Evolutionary conservation across 768 basidiomycete genomes (phyloP).

Genomic region (Boletus sp.): DNA sequence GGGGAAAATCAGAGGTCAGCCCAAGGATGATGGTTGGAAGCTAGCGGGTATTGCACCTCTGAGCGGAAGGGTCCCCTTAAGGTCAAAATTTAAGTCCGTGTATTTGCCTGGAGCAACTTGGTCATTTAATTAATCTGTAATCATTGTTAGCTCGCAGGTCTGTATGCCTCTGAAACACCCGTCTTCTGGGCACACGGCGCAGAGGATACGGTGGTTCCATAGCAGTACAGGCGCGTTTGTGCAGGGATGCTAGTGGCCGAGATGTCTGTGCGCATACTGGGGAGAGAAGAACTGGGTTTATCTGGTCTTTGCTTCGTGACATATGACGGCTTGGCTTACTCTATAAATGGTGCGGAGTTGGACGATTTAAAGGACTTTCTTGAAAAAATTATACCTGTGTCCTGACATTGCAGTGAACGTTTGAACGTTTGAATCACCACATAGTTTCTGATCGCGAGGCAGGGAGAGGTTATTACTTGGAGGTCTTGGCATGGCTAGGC

Average conservation of each 20-base stretch:
- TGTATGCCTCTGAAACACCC: background rate
- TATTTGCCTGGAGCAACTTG: background rate
- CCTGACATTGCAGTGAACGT: background rate
- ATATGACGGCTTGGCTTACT: background rate
- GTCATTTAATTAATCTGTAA: background rate
- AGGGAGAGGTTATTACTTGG: background rate
- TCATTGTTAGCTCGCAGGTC: background rate
- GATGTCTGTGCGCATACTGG: background rate
- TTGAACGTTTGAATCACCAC: background rate
- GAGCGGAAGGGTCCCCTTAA: background rate
- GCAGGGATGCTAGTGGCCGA: background rate
- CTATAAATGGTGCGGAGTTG: background rate
- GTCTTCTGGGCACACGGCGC: background rate
- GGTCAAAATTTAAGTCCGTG: background rate
- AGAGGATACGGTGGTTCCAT: background rate
- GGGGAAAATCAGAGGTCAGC: background rate
- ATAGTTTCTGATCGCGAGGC: background rate
- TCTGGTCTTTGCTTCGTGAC: constrained; percentile 3
- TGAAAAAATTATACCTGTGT: background rate
- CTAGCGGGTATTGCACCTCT: constrained; percentile 1
- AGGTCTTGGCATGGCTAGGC: background rate
- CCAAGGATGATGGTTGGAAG: background rate
- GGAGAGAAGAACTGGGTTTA: background rate
- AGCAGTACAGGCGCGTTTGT: background rate
- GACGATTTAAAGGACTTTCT: background rate